Conservation (phyloP, 768 basidiomycete species). For the Boletus barrowsii region DNA sequence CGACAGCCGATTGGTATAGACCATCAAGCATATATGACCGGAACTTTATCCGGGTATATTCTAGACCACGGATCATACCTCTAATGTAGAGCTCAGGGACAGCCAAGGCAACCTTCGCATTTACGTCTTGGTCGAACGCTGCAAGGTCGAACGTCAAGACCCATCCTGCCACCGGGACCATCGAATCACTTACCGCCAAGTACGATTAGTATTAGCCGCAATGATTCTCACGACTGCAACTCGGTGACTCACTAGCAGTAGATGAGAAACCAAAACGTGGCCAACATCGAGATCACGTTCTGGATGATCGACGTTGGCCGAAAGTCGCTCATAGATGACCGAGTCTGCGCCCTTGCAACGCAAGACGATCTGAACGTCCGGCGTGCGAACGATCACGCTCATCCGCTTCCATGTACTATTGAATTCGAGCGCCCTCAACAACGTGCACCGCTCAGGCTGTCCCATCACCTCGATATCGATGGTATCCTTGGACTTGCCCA, state of each 20-base stretch:
- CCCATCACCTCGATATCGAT: conserved; percentile 93
- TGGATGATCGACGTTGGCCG: conserved; percentile 74
- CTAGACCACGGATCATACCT: conserved; percentile 88
- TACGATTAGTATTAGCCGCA: conserved; percentile 41
- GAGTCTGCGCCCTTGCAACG: conserved; percentile 98
- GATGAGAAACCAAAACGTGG: conserved; percentile 91
- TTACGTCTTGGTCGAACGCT: conserved; percentile 94
- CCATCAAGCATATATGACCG: conserved; percentile 96
- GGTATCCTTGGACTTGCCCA: conserved; percentile 66
- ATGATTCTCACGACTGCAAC: neutral
- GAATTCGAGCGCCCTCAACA: conserved; percentile 86
- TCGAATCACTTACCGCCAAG: conserved; percentile 67
- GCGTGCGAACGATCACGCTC: conserved; percentile 85
- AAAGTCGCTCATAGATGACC: conserved; percentile 86
- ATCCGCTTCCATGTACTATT: conserved; percentile 93
- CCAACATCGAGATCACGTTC: conserved; percentile 92
- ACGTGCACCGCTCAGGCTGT: conserved; percentile 74
- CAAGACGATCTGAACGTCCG: conserved; percentile 76
- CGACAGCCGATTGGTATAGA: conserved; percentile 84
- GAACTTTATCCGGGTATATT: conserved; percentile 89
- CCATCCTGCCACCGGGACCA: neutral
- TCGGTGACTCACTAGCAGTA: conserved; percentile 66
- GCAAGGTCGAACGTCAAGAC: conserved; percentile 7
- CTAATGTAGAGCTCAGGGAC: conserved; percentile 96
- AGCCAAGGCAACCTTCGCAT: conserved; percentile 82